phyloP scores from a whole-genome alignment of 176 grass and related monocot species.

The Oryza glaberrima region DNA sequence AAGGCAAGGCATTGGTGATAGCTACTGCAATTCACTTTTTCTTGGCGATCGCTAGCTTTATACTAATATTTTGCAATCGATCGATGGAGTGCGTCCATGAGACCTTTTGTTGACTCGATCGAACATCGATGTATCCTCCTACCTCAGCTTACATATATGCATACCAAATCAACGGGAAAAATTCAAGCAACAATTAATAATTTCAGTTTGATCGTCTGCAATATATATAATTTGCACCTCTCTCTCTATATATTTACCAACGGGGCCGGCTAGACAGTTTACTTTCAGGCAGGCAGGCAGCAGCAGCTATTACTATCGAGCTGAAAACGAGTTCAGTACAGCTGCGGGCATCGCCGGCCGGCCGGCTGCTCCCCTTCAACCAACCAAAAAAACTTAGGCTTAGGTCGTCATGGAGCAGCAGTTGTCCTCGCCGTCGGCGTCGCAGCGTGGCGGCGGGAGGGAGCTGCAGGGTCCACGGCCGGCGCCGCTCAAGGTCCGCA shows the following conservation, averaged over 20 bases:
- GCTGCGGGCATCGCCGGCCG: too few relatives aligned
- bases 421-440: not conserved
- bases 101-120: not conserved
- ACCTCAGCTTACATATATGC: not conserved
- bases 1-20: not conserved
- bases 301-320: not conserved
- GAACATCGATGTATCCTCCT: not conserved
- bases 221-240: too few relatives aligned
- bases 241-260: not conserved
- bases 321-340: not conserved
- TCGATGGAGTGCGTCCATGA: constrained; percentile 28
- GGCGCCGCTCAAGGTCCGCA: constrained; percentile 51
- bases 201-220: not conserved
- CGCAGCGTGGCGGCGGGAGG: constrained; percentile 16
- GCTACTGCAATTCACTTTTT: not conserved
- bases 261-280: too few relatives aligned
- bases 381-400: not conserved
- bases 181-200: not conserved
- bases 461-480: constrained; percentile 67
- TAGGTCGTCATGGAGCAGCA: constrained; percentile 1
- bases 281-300: too few relatives aligned
- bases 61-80: constrained; percentile 39
- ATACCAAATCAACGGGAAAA: not conserved
- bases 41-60: not conserved
- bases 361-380: not conserved